Percentiles rank a stretch among this genome's conserved stretches.
These are phyloP conservation scores for Circinella umbellata DNA, from an alignment of 371 early-diverging fungal genomes.

Conservation along the genomic window DNA sequence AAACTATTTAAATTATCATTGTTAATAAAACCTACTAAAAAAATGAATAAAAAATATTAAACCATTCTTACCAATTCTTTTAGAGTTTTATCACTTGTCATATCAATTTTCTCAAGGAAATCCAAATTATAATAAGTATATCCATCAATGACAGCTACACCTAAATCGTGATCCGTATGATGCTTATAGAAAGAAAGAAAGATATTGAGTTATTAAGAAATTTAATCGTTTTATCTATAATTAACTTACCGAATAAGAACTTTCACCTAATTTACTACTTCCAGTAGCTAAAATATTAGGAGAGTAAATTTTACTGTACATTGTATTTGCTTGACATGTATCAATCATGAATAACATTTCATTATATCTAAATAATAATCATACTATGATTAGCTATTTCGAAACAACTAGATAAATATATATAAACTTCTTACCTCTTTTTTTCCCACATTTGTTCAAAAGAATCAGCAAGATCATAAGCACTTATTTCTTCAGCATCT, in stretches of 20 bases:
- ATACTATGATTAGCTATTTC: too few relatives aligned
- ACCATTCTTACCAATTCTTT: constrained; percentile 65
- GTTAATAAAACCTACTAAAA: not conserved
- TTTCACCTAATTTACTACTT: constrained; percentile 84
- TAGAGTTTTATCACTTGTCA: constrained; percentile 78
- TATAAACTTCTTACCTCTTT: constrained; percentile 55
- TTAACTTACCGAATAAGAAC: constrained; percentile 85
- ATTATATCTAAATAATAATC: constrained; percentile 74
- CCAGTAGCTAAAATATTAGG: constrained; percentile 93
- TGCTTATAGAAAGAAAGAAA: constrained; percentile 53
- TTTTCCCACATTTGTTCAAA: constrained; percentile 96
- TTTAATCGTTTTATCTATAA: not conserved
- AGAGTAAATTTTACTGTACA: constrained; percentile 89
- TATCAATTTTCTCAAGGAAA: constrained; percentile 82
- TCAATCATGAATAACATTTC: constrained; percentile 97
- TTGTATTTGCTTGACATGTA: constrained; percentile 97
- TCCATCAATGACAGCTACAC: constrained; percentile 96
- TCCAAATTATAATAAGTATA: constrained; percentile 94
- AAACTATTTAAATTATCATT: constrained; percentile 55
- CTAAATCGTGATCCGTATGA: constrained; percentile 89
- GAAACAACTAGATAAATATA: not conserved
- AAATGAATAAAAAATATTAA: not conserved
- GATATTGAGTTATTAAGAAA: not conserved
- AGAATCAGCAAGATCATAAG: constrained; percentile 92
- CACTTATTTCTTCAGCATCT: constrained; percentile 94